Base-by-base conservation (phyloP, 768 basidiomycete genomes). In the Crassisporium funariophilum region DNA sequence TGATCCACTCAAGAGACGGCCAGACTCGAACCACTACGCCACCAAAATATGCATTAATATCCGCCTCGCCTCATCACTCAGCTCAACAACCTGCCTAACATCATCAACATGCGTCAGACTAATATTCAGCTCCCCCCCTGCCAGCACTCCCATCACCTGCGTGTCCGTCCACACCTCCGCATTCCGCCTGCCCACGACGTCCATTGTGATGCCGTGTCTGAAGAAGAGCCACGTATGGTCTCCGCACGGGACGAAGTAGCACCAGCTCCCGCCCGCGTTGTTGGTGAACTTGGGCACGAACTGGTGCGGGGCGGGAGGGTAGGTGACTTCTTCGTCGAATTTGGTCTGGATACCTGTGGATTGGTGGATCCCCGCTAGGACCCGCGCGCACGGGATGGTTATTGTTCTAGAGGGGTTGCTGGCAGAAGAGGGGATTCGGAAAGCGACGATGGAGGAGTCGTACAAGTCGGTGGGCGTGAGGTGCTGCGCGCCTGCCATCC, bases 161-260 rank as follows among this genome's bases (percentile, higher is more conserved):
- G 17, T 46, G 22, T 53, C 42, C 3, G 47, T 23, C 47, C 45
- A 33, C 20, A 54, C 38, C 2, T 25, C 23, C 5, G 23, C 49
- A 4, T 21, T n/a, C 1, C 38, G 39, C 21, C 19, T 35, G 27
- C 40, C 33, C 10, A 50, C 20, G 33, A 47, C 34, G 25, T 40
- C 41, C 35, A 31, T 15, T 15, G 44, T 35, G 23, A 44, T 21
- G 6, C 21, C 24, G 16, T 38, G 21, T n/a, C 49, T 46, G 38
- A 35, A 61, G 29, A 58, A 53, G n/a, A 63, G 20, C 63, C 63
- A 66, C 16, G 34, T 20, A 4, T 56, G 55, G 3, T 35, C 16
- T 22, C 38, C 45, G 33, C 53, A 55, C 4, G 64, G 64, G n/a
- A 65, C 55, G 59, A 55, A 63, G 46, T 60, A 63, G 41, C 47